Conservation (phyloP, 2,329 filamentous ascomycete species). For the Scortechinia acanthostroma region DNA sequence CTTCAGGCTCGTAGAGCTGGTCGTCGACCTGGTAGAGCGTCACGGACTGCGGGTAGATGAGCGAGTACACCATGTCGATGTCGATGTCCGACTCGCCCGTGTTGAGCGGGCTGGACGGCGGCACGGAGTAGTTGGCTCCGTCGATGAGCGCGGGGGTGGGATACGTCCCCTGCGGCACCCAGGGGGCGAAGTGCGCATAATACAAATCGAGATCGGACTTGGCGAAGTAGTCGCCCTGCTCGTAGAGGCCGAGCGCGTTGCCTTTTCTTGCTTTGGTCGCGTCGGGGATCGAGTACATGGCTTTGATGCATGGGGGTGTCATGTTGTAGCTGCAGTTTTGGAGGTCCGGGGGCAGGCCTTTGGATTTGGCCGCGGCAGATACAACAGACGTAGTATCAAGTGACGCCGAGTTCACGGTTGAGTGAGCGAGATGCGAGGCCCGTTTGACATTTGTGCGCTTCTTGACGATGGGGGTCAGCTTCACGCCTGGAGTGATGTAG, state of each 20-base stretch:
- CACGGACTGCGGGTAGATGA: conserved; percentile 26
- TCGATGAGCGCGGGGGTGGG: conserved; percentile 18
- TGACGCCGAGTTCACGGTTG: neutral
- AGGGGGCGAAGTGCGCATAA: conserved; percentile 13
- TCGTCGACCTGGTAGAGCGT: conserved; percentile 31
- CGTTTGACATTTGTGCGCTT: conserved; percentile 5
- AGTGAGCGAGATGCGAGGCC: neutral
- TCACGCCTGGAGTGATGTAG: conserved; percentile 31
- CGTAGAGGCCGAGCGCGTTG: conserved; percentile 24
- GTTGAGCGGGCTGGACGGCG: conserved; percentile 6
- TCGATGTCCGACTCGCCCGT: conserved; percentile 23
- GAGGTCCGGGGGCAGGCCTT: conserved; percentile 1
- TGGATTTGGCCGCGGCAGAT: conserved; percentile 4
- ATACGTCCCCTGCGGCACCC: conserved; percentile 16
- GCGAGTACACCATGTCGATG: conserved; percentile 20
- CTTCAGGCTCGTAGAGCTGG: conserved; percentile 14
- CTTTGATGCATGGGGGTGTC: conserved; percentile 13
- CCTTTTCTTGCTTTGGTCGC: conserved; percentile 9
- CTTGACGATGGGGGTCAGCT: conserved; percentile 12
- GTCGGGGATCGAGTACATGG: conserved; percentile 20
- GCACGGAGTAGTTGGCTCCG: conserved; percentile 12
- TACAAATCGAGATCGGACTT: conserved; percentile 23
- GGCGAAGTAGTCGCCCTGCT: conserved; percentile 23
- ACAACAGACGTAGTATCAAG: conserved; percentile 3
- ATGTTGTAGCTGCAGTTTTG: conserved; percentile 9